Percentiles rank a stretch among this genome's conserved stretches.
Conservation (phyloP, 306 rosid genomes). For the Astragalus membranaceus region DNA sequence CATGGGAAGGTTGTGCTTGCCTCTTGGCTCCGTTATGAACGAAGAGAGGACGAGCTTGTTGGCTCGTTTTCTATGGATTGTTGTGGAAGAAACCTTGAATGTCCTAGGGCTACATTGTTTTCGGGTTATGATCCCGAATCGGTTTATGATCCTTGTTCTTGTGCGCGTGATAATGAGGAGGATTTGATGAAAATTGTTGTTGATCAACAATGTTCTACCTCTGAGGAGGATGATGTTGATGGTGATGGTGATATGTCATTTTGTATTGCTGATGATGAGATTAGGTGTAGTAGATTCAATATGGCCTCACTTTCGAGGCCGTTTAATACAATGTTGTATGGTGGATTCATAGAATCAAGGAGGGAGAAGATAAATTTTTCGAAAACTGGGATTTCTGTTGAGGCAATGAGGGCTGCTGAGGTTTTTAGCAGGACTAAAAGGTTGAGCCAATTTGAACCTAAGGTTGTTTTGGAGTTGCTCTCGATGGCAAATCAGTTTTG, state of each 20-base stretch:
- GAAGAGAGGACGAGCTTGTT: constrained; percentile 75
- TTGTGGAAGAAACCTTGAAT: constrained; percentile 60
- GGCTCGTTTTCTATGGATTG: constrained; percentile 61
- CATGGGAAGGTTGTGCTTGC: constrained; percentile 65
- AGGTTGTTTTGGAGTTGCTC: constrained; percentile 55
- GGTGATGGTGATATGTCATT: constrained; percentile 56
- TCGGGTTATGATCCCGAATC: constrained; percentile 62
- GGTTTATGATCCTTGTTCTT: constrained; percentile 48
- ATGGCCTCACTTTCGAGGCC: constrained; percentile 67
- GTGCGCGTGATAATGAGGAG: constrained; percentile 11
- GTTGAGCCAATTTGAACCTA: constrained; percentile 35
- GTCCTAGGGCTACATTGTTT: constrained; percentile 58
- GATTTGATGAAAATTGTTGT: background rate
- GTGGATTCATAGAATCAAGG: constrained; percentile 56
- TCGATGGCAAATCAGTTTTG: constrained; percentile 66
- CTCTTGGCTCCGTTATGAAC: constrained; percentile 66
- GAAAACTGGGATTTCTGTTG: constrained; percentile 47
- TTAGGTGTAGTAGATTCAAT: constrained; percentile 56
- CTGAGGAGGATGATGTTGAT: constrained; percentile 55
- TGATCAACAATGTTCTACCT: constrained; percentile 43
- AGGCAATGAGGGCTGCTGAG: constrained; percentile 66
- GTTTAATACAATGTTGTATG: constrained; percentile 67
- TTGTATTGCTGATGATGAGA: constrained; percentile 54
- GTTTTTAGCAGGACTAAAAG: constrained; percentile 63
- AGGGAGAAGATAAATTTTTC: constrained; percentile 73